These are phyloP conservation scores for Tolypocladium cylindrosporum DNA, from an alignment of 2,329 filamentous ascomycete species.

Conservation along the genomic window DNA sequence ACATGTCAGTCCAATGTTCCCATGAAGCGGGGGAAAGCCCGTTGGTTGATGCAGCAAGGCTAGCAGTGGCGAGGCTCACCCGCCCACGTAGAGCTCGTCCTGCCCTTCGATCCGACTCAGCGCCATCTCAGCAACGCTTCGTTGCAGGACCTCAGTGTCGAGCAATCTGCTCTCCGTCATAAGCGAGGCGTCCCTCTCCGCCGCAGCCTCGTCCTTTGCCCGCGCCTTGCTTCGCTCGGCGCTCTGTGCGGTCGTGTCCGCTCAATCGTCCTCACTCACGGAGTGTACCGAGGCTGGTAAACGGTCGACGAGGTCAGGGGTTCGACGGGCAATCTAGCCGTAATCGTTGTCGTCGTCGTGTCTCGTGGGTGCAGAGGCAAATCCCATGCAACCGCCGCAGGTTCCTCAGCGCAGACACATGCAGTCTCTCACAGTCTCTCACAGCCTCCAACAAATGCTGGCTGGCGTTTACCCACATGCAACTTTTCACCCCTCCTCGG, in stretches of 20 bases:
- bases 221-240: neutral
- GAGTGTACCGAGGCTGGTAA: neutral
- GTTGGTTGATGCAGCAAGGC: neutral
- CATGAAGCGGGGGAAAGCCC: neutral
- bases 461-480: neutral
- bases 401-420: neutral
- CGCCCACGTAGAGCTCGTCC: constrained; percentile 29
- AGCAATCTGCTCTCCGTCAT: neutral
- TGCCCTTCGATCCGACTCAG: constrained; percentile 30
- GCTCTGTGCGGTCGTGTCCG: neutral
- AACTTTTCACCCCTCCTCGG: neutral
- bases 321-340: neutral
- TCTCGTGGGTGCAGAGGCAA: neutral
- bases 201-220: neutral
- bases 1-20: neutral
- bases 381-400: neutral
- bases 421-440: neutral
- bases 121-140: constrained; percentile 27
- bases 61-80: constrained; percentile 19
- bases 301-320: neutral
- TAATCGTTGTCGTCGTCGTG: neutral
- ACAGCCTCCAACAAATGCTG: neutral
- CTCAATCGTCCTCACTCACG: neutral
- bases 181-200: neutral
- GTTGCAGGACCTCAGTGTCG: neutral